phyloP scores from a whole-genome alignment of 2,329 filamentous ascomycete species.

The Erysiphe pulchra region DNA sequence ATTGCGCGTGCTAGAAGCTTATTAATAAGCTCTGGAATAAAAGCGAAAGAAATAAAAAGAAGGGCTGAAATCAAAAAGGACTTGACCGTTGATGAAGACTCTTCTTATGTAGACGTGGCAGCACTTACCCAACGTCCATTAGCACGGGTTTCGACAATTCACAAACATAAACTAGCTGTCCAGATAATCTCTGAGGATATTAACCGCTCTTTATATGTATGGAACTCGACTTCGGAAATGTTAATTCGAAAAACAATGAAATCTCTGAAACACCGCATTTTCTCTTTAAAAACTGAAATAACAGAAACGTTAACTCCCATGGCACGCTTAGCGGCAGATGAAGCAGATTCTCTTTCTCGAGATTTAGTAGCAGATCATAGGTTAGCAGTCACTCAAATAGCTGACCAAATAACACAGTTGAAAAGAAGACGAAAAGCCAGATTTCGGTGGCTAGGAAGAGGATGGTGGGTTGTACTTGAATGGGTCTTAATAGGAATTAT shows the following conservation, averaged over 20 bases:
- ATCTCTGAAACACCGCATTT: constrained; percentile 20
- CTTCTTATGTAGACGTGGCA: constrained; percentile 3
- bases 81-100: constrained; percentile 2
- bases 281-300: constrained; percentile 17
- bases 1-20: constrained; percentile 54
- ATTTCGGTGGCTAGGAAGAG: constrained; percentile 48
- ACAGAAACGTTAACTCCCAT: constrained; percentile 22
- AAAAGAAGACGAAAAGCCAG: constrained; percentile 38
- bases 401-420: constrained; percentile 55
- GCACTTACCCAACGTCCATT: constrained; percentile 8
- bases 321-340: constrained; percentile 44
- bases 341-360: constrained; percentile 53
- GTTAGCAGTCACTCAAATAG: constrained; percentile 54
- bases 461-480: constrained; percentile 62
- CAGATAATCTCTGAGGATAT: constrained; percentile 21
- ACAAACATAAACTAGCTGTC: constrained; percentile 22
- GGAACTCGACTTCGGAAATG: constrained; percentile 30
- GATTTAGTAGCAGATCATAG: constrained; percentile 56
- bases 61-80: constrained; percentile 22
- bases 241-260: constrained; percentile 32
- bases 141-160: constrained; percentile 6
- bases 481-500: constrained; percentile 72
- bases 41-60: constrained; percentile 55
- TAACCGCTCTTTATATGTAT: constrained; percentile 20
- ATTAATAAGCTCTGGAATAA: constrained; percentile 66